Conservation (phyloP, 345 rosid species). For the Salix exigua region DNA sequence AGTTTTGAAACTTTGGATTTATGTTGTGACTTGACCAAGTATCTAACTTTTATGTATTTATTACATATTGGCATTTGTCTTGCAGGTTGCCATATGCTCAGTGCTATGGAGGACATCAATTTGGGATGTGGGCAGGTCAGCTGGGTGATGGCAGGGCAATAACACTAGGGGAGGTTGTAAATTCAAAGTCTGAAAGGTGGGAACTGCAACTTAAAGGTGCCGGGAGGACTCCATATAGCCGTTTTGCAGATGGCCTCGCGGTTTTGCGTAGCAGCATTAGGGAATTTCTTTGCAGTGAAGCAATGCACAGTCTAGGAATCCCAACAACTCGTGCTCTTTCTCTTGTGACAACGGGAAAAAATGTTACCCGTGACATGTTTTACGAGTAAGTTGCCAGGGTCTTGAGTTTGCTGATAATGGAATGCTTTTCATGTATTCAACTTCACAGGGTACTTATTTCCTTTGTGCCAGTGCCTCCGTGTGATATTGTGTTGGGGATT, state of each 20-base stretch:
- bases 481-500: neutral
- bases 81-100: constrained; percentile 81
- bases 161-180: constrained; percentile 79
- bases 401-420: neutral
- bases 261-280: constrained; percentile 94
- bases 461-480: neutral
- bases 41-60: neutral
- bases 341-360: constrained; percentile 87
- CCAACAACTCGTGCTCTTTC: constrained; percentile 96
- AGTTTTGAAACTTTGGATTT: constrained; percentile 24
- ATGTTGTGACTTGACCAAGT: too few species aligned
- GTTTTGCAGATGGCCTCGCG: constrained; percentile 97
- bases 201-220: constrained; percentile 98
- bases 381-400: constrained; percentile 66
- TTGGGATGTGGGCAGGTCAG: constrained; percentile 99
- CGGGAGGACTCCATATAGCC: constrained; percentile 94
- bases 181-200: constrained; percentile 86
- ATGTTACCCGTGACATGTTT: constrained; percentile 92
- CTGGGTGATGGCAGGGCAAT: constrained; percentile 99
- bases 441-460: neutral
- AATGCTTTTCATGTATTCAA: neutral
- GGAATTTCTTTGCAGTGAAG: constrained; percentile 94
- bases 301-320: constrained; percentile 88
- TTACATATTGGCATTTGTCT: neutral
- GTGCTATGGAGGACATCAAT: constrained; percentile 96